Evolutionary conservation across 2,329 filamentous ascomycete species (phyloP).

Genomic region (Byssothecium circinans): DNA sequence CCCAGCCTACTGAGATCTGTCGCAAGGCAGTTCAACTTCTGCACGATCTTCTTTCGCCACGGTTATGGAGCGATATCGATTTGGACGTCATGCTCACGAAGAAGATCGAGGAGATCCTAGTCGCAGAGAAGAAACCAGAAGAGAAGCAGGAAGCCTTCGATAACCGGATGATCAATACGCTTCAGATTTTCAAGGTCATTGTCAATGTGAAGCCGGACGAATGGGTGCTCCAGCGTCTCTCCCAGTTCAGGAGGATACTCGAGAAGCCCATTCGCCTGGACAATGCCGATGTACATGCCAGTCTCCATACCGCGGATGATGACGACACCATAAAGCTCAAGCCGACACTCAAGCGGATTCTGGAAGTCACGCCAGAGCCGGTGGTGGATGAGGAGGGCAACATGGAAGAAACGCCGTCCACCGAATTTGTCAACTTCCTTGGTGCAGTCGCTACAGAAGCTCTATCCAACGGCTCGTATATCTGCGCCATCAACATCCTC

Average conservation of each 20-base stretch:
- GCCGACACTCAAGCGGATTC: conserved; percentile 76
- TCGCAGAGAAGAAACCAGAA: conserved; percentile 63
- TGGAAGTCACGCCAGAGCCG: conserved; percentile 83
- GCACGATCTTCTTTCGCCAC: conserved; percentile 79
- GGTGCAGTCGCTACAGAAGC: conserved; percentile 86
- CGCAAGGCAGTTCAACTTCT: conserved; percentile 82
- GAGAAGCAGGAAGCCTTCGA: conserved; percentile 69
- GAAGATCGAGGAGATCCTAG: conserved; percentile 81
- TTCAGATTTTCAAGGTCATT: conserved; percentile 89
- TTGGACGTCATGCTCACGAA: conserved; percentile 83
- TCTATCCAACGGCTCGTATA: conserved; percentile 76
- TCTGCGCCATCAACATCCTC: conserved; percentile 87
- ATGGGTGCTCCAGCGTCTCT: conserved; percentile 81
- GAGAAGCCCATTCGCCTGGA: conserved; percentile 89
- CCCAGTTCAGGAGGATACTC: conserved; percentile 79
- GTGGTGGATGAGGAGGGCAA: conserved; percentile 82
- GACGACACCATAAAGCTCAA: conserved; percentile 63
- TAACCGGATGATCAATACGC: conserved; percentile 87
- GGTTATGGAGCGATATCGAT: conserved; percentile 90
- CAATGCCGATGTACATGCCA: conserved; percentile 90
- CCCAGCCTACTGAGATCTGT: conserved; percentile 73
- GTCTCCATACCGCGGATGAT: conserved; percentile 74
- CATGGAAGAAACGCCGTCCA: conserved; percentile 73
- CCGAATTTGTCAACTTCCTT: conserved; percentile 83
- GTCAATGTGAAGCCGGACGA: conserved; percentile 85